phyloP scores from a whole-genome alignment of 176 grass and related monocot species.

The Triticum monococcum region DNA sequence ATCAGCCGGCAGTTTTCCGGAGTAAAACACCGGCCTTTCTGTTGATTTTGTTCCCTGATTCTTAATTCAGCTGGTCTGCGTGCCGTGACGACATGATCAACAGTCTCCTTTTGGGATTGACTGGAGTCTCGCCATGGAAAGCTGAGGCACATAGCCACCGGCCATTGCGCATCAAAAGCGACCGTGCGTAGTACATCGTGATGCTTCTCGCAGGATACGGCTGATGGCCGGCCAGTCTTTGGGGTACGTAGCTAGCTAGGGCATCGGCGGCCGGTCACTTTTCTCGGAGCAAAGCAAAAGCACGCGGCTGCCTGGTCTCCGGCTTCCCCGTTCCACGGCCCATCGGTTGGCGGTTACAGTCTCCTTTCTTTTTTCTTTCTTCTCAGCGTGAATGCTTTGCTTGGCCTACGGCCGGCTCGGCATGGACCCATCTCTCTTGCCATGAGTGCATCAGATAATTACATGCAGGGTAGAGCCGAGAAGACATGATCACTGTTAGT shows the following conservation, averaged over 20 bases:
- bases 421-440: background rate
- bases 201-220: background rate
- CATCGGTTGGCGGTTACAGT: background rate
- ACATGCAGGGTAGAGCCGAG: background rate
- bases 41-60: background rate
- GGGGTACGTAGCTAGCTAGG: background rate
- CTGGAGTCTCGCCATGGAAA: background rate
- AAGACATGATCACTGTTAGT: background rate
- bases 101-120: background rate
- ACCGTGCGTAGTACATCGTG: background rate
- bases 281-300: constrained; percentile 6
- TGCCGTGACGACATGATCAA: background rate
- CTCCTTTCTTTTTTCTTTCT: background rate
- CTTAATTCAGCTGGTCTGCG: background rate
- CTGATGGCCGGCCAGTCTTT: background rate
- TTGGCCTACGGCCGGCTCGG: background rate
- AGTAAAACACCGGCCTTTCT: too few relatives aligned
- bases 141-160: background rate
- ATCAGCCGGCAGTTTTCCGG: background rate
- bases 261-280: background rate
- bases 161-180: background rate
- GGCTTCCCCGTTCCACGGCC: background rate
- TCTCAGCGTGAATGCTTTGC: background rate
- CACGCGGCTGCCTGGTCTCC: background rate
- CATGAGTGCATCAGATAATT: background rate